phyloP scores from a whole-genome alignment of 2,329 filamentous ascomycete genomes.

The Ceratocystis colombiana region DNA sequence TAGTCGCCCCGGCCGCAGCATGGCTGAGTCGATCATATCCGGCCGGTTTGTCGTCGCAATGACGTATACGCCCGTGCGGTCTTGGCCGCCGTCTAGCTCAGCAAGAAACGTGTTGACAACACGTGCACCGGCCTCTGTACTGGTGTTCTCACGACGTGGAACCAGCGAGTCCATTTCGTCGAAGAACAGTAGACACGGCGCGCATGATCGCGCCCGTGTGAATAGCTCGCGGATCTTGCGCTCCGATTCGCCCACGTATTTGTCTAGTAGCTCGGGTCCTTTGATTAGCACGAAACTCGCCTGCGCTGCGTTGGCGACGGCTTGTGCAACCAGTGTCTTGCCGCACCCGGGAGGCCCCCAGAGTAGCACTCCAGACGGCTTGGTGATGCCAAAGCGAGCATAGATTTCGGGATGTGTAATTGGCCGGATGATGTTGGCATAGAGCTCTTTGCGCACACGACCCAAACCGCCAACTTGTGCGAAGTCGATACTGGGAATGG shows the following conservation, averaged over 20 bases:
- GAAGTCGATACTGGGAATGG: slow-evolving; percentile 89
- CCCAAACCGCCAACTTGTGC: slow-evolving; percentile 77
- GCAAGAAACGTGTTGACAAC: slow-evolving; percentile 94
- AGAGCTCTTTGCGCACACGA: slow-evolving; percentile 68
- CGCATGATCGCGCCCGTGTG: slow-evolving; percentile 69
- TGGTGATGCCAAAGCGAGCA: slow-evolving; percentile 63
- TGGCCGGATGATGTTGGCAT: slow-evolving; percentile 77
- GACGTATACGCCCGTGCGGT: slow-evolving; percentile 78
- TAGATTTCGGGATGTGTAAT: slow-evolving; percentile 76
- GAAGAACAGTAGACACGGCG: slow-evolving; percentile 94
- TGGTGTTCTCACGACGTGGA: slow-evolving; percentile 65
- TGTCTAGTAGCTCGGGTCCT: slow-evolving; percentile 90
- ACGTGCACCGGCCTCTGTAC: slow-evolving; percentile 72
- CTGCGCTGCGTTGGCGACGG: slow-evolving; percentile 87
- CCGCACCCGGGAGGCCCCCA: slow-evolving; percentile 96
- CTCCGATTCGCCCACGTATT: slow-evolving; percentile 94
- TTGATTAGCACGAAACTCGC: slow-evolving; percentile 98
- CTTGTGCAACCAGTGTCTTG: slow-evolving; percentile 92
- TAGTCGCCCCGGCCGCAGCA: slow-evolving; percentile 81
- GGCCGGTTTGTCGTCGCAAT: slow-evolving; percentile 92
- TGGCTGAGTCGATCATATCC: slow-evolving; percentile 92
- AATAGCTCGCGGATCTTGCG: slow-evolving; percentile 88
- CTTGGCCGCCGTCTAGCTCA: slow-evolving; percentile 78
- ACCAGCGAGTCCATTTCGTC: slow-evolving; percentile 93
- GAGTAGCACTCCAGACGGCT: slow-evolving; percentile 77